A percentile compares a stretch with the other conserved stretches of the same genome.
phyloP scores from a whole-genome alignment of 148 eudicot genomes.

The Fallopia convolvulus region DNA sequence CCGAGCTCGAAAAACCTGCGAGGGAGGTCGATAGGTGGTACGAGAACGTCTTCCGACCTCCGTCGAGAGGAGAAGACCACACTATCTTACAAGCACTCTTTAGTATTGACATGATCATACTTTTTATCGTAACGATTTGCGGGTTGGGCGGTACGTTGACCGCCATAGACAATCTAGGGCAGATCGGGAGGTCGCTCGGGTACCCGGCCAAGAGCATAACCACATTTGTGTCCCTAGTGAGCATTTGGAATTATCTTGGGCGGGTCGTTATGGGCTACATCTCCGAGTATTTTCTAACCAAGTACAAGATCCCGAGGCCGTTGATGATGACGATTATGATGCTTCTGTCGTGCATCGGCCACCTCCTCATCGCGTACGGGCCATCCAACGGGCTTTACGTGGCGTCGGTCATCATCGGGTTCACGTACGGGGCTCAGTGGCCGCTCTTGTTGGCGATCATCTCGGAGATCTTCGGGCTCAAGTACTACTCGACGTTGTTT shows the following conservation, averaged over 20 bases:
- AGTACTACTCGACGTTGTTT: slow-evolving; percentile 22
- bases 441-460: slow-evolving; percentile 21
- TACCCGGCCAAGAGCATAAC: slow-evolving; percentile 23
- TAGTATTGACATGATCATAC: slow-evolving; percentile 27
- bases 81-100: slow-evolving; percentile 33
- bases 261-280: slow-evolving; percentile 23
- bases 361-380: slow-evolving; percentile 25
- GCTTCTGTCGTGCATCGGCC: slow-evolving; percentile 23
- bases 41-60: slow-evolving; percentile 19
- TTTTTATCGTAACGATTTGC: slow-evolving; percentile 24
- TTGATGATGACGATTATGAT: slow-evolving; percentile 23
- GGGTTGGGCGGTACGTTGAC: slow-evolving; percentile 31
- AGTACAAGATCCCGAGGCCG: slow-evolving; percentile 29
- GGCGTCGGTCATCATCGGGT: slow-evolving; percentile 27
- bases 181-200: slow-evolving; percentile 28
- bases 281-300: slow-evolving; percentile 23
- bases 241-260: slow-evolving; percentile 36
- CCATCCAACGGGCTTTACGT: slow-evolving; percentile 21
- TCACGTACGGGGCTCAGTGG: slow-evolving; percentile 29
- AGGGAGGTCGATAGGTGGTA: neutral
- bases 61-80: slow-evolving; percentile 27
- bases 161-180: slow-evolving; percentile 29
- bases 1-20: neutral
- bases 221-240: slow-evolving; percentile 27
- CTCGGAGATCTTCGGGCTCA: slow-evolving; percentile 32